phyloP scores from a whole-genome alignment of 2,329 filamentous ascomycete genomes.

The Grosmannia clavigera region DNA sequence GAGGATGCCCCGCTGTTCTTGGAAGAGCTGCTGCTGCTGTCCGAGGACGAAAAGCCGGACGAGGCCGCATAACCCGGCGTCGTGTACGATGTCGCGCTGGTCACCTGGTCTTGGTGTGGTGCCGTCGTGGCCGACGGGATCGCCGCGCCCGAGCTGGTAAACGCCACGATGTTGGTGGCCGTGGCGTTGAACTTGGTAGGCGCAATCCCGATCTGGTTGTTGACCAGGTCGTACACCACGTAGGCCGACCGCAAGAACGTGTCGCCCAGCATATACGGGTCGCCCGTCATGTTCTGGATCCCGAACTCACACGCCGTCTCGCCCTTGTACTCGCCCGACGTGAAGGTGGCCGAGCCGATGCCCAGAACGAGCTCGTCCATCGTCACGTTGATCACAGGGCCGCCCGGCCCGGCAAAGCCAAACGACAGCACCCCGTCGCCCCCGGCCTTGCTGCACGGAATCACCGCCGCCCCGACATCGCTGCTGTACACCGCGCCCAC shows the following conservation, averaged over 20 bases:
- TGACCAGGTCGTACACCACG: constrained; percentile 46
- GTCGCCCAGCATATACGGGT: constrained; percentile 39
- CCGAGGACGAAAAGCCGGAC: constrained; percentile 20
- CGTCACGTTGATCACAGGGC: constrained; percentile 36
- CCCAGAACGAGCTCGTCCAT: constrained; percentile 46
- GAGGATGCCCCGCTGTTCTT: neutral
- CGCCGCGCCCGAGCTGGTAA: constrained; percentile 32
- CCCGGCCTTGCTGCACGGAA: constrained; percentile 36
- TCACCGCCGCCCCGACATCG: constrained; percentile 25
- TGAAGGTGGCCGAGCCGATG: constrained; percentile 24
- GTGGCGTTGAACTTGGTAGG: constrained; percentile 44
- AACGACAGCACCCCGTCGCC: constrained; percentile 40
- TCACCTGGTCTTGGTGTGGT: constrained; percentile 25
- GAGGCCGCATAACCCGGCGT: constrained; percentile 23
- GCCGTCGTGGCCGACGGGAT: constrained; percentile 38
- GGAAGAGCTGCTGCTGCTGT: neutral
- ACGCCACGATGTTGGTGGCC: constrained; percentile 34
- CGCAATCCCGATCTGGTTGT: constrained; percentile 43
- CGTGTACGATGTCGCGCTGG: constrained; percentile 14
- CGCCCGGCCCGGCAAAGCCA: constrained; percentile 34
- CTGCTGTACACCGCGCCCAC: constrained; percentile 36
- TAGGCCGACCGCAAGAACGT: constrained; percentile 49
- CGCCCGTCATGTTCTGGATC: constrained; percentile 34
- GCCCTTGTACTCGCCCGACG: constrained; percentile 28
- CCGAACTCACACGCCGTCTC: constrained; percentile 41